Base-by-base conservation (phyloP, 2,329 filamentous ascomycete genomes). In the Fusarium sp. region DNA sequence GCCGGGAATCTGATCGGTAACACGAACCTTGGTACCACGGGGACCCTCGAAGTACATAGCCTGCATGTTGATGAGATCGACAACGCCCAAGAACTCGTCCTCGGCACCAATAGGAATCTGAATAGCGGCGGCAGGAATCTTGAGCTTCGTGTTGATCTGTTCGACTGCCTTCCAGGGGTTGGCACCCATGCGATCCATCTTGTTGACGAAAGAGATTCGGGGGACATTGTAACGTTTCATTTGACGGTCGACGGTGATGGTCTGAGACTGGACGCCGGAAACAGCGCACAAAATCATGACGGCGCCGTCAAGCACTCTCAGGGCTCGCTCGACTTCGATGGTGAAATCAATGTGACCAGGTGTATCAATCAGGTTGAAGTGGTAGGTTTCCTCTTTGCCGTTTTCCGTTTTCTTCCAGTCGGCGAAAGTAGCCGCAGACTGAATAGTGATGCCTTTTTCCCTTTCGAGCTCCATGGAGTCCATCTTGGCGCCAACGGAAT, bases 271-370 rank as follows among this genome's bases (percentile, higher is more conserved):
- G 39, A 99, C 96, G 81, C 96, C 96, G 79, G 94, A 97, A 70
- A 98, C 96, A 71, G 96, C 96, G 82, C 96, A 99, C 64, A 99
- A 88, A 83, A 99, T 98, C 95, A 99, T 97, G 81, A 98, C 95
- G 63, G 96, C 96, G 74, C 96, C 96, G 80, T 99, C 96, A 47
- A 99, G 89, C 69, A 99, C 96, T 82, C 96, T 91, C 81, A 99
- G 86, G 66, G 96, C 96, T 82, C 96, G 90, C 87, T 99, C 96
- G 52, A 99, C 96, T 84, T 99, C 96, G 75, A 99, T 98, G 20
- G 96, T 99, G 82, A 99, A 99, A 83, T 99, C 96, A 80, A 99
- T 98, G 85, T 99, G 96, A 48, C 96, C 96, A 7, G 96, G 96
- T 2, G 96, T 99, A 83, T 99, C 96, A 81, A 99, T 99, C 87